These are phyloP conservation scores for Phytophthora quininea DNA, from an alignment of 352 stramenopile genomes.

Conservation along the genomic window DNA sequence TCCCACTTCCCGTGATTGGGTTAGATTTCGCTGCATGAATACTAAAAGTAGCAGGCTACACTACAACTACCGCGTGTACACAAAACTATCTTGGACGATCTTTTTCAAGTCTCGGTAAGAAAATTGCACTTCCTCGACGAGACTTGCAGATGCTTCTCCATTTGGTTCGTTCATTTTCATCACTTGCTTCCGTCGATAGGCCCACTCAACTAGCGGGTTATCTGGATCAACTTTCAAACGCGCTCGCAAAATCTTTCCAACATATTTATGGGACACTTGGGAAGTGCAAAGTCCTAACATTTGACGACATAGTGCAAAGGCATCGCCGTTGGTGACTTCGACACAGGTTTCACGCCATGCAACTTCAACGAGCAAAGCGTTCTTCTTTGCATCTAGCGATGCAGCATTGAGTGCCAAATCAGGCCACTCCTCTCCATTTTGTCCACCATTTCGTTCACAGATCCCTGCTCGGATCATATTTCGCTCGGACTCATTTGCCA, in stretches of 20 bases:
- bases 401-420: conserved; percentile 66
- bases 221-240: conserved; percentile 57
- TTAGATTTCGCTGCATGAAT: too few species aligned
- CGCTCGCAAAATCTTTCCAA: conserved; percentile 64
- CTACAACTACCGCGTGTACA: conserved; percentile 38
- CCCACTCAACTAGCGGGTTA: conserved; percentile 48
- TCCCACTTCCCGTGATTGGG: too few species aligned
- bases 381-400: conserved; percentile 48
- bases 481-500: conserved; percentile 71
- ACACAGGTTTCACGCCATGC: conserved; percentile 56
- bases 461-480: conserved; percentile 49
- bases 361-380: conserved; percentile 62
- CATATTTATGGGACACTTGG: conserved; percentile 53
- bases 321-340: conserved; percentile 60
- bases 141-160: conserved; percentile 1
- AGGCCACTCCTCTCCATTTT: conserved; percentile 48
- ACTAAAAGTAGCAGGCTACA: too few species aligned
- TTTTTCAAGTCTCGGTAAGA: conserved; percentile 56
- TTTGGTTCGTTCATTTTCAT: not conserved
- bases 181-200: conserved; percentile 18
- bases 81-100: conserved; percentile 56
- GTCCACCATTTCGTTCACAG: conserved; percentile 26
- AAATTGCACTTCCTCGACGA: not conserved
- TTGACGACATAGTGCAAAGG: conserved; percentile 68
- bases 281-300: conserved; percentile 62